Percentiles rank a stretch among this genome's conserved stretches.
phyloP scores from a whole-genome alignment of 257 asterid genomes.

The Galeopsis tetrahit region DNA sequence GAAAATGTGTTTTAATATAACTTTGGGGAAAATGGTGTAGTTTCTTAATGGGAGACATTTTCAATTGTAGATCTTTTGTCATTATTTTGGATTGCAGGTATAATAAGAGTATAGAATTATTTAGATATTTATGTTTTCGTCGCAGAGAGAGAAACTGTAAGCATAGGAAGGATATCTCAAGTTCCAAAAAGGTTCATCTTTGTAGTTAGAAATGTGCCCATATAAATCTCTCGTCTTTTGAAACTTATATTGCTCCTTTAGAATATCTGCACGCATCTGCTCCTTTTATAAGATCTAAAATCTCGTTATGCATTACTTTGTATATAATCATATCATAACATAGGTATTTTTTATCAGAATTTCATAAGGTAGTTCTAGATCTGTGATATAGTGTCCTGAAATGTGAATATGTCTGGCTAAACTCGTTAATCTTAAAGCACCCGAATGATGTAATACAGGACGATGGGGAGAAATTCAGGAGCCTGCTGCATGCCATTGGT shows the following conservation, averaged over 20 bases:
- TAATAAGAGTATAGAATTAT: neutral
- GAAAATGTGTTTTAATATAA: neutral
- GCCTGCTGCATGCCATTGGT: conserved; percentile 85
- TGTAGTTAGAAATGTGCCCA: too few relatives aligned
- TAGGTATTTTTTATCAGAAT: neutral
- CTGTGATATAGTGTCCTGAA: neutral
- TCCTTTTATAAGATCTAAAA: too few relatives aligned
- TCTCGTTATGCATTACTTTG: too few relatives aligned
- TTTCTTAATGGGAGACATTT: neutral
- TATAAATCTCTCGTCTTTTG: too few relatives aligned
- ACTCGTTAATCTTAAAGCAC: conserved; percentile 9
- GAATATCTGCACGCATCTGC: neutral
- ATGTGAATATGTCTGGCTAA: neutral
- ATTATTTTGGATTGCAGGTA: neutral
- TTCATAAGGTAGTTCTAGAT: neutral
- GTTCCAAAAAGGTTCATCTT: too few relatives aligned
- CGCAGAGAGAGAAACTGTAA: neutral
- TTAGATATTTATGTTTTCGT: neutral
- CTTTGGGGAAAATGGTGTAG: neutral
- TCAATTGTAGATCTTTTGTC: neutral
- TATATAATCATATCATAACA: too few relatives aligned
- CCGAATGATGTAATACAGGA: conserved; percentile 57
- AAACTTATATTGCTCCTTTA: neutral
- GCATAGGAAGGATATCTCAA: neutral
- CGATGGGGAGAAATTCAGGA: conserved; percentile 80